Evolutionary conservation across 1,139 yeast genomes (phyloP), one percentile per base, ranked within the genome.

Genomic region (Protomyces macrosporus): DNA sequence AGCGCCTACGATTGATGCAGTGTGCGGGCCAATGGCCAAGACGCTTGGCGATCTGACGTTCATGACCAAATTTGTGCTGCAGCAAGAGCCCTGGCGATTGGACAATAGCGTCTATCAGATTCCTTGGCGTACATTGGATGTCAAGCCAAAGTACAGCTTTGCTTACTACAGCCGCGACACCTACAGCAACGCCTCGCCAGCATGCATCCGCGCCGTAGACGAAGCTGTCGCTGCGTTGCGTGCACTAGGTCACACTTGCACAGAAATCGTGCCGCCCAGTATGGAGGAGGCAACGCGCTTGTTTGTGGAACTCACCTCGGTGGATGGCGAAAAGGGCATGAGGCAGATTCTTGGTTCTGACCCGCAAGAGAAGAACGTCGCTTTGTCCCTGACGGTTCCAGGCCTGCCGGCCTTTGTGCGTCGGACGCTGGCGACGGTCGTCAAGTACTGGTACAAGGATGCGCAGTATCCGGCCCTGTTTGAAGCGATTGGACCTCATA

Each of bases 171-270:
- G 82, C 66, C 76, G 79, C 64, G 75, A 79, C 60, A 74, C 83
- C 59, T 84, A 83, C 62, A 71, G 84, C 67, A 87, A 86, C 32
- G 87, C 93, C 91, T 79, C 82, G 33, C 90, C 88, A 32, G 88
- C 88, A 65, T 78, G 82, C 54, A 64, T 75, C 16, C 76, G 84
- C 65, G 84, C 83, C 39, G 72, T 82, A 69, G 72, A 78, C 65
- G 72, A 71, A 56, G 78, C 78, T 10, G 79, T 72, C 53, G 73
- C 74, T 34, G 77, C 77, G 66, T 73, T 81, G 60, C 71, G 71
- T 59, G 72, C 70, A 3, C 78, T 81, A 4, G 83, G 83, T 33
- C 80, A 78, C 57, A 76, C 76, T 35, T 81, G 81, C n/a, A 69
- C 79, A 50, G 76, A 75, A 67, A 84, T 85, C 75, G 60, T 55